Evolutionary conservation across 148 eudicot species (phyloP).

Genomic region (Camellia sinensis): DNA sequence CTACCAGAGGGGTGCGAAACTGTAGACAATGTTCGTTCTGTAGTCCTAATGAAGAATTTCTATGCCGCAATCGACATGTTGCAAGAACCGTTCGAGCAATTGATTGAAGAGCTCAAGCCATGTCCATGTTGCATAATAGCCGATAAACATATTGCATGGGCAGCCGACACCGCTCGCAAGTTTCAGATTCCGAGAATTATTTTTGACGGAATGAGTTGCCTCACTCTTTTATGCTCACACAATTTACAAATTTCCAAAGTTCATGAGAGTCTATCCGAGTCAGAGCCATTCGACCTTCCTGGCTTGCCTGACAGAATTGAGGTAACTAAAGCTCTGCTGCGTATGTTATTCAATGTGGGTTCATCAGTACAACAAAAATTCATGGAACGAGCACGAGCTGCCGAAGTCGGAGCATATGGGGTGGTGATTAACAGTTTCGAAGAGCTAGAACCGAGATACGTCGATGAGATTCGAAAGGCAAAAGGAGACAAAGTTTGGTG

Average conservation of each 20-base stretch:
- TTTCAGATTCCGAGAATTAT: too few species aligned
- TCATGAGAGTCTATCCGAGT: slow-evolving; percentile 7
- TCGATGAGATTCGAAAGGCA: too few species aligned
- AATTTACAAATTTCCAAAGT: slow-evolving; percentile 14
- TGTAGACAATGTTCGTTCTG: slow-evolving; percentile 9
- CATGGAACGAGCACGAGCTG: slow-evolving; percentile 28
- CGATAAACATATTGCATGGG: slow-evolving; percentile 22
- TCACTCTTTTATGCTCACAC: too few species aligned
- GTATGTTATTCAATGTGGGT: slow-evolving; percentile 35
- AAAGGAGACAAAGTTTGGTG: too few species aligned
- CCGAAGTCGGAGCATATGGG: slow-evolving; percentile 16
- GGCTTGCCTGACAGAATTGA: slow-evolving; percentile 36
- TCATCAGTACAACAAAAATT: slow-evolving; percentile 26
- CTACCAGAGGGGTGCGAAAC: slow-evolving; percentile 11
- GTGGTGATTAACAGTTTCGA: too few species aligned
- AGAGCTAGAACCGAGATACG: too few species aligned
- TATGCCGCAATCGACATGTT: slow-evolving; percentile 4
- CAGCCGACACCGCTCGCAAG: background rate
- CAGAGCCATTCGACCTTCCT: slow-evolving; percentile 21
- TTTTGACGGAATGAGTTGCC: too few species aligned
- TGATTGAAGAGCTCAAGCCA: slow-evolving; percentile 8
- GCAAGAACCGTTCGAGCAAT: slow-evolving; percentile 16
- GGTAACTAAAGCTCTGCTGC: slow-evolving; percentile 38
- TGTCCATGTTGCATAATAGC: slow-evolving; percentile 23
- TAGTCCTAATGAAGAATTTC: slow-evolving; percentile 13